Evolutionary conservation across 2,329 filamentous ascomycete species (phyloP), one percentile per base, ranked within the genome.

Genomic region (Cladophialophora immunda): DNA sequence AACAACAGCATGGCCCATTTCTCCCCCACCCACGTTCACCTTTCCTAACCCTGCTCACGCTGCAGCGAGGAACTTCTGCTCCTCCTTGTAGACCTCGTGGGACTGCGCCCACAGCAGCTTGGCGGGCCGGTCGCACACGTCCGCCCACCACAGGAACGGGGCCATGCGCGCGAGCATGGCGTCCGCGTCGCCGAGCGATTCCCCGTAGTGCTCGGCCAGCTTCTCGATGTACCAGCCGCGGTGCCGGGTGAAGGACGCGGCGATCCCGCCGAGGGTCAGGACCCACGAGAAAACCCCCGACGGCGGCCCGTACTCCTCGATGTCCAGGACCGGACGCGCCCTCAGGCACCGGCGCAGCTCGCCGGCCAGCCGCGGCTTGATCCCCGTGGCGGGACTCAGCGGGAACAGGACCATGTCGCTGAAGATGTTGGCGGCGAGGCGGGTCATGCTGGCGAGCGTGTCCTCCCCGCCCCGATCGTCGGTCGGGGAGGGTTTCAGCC

Each of bases 341-440:
- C 34, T 29, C 41, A 54, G 34, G 22, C 58, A 54, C 27, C 47
- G 17, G 17, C 59, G 59, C 32, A 55, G 27, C 45, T 62, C 59
- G 7, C 47, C 59, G 2, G 47, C 47, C 50, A 62, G n/a, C 7
- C 59, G 47, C 25, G 50, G 50, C 34, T 62, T 55, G 32, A 62
- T 62, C 7, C 22, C 50, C 4, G 59, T 62, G 22, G 32, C 59
- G 4, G 47, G 30, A n/a, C 30, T 41, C 19, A 62, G 59, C 11
- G 47, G 59, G 59, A 62, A 54, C 19, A 62, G 50, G 11, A 62
- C 50, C 59, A 62, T 62, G 52, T 62, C 47, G 32, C 59, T 55
- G 50, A 32, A 55, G 32, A 55, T 62, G 38, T 29, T 41, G 32
- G 59, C 59, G 30, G 29, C 47, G 6, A 62, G 19, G 30, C 47